A percentile compares a stretch with the other conserved stretches of the same genome.
phyloP scores from a whole-genome alignment of 345 rosid genomes.

The Populus alba region DNA sequence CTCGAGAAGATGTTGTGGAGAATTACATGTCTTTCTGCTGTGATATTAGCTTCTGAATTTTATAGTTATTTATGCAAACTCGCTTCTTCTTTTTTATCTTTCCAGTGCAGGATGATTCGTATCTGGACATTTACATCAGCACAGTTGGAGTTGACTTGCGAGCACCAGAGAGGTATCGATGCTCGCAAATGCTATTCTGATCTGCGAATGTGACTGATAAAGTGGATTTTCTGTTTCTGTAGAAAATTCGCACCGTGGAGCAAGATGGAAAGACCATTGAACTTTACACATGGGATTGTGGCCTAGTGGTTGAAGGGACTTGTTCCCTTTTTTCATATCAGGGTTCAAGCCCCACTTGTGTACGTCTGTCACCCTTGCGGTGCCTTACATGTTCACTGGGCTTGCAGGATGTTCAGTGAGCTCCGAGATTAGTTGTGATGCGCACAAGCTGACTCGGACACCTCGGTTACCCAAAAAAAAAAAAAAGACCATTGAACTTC shows the following conservation, averaged over 20 bases:
- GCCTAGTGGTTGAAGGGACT: too few species aligned
- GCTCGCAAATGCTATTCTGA: background rate
- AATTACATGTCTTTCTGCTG: too few species aligned
- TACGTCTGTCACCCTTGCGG: too few species aligned
- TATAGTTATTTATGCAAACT: background rate
- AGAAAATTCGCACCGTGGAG: conserved; percentile 91
- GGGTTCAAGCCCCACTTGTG: too few species aligned
- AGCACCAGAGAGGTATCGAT: conserved; percentile 23
- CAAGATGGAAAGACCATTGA: conserved; percentile 85
- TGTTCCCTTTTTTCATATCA: too few species aligned
- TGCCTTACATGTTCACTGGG: too few species aligned
- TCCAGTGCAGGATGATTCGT: conserved; percentile 73
- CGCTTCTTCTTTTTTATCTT: background rate
- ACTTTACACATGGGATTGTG: too few species aligned
- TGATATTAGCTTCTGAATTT: background rate
- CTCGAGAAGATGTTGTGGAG: too few species aligned
- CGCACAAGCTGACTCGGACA: too few species aligned
- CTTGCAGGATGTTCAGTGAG: too few species aligned
- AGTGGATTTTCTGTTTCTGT: conserved; percentile 13
- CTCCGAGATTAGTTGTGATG: too few species aligned
- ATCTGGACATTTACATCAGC: conserved; percentile 89
- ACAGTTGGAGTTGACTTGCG: conserved; percentile 91
- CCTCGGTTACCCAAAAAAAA: too few species aligned
- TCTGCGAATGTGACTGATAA: background rate
- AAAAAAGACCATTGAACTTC: conserved; percentile 81